Base-by-base conservation (phyloP, 768 basidiomycete genomes). In the Tylopilus vinaceipallidus region DNA sequence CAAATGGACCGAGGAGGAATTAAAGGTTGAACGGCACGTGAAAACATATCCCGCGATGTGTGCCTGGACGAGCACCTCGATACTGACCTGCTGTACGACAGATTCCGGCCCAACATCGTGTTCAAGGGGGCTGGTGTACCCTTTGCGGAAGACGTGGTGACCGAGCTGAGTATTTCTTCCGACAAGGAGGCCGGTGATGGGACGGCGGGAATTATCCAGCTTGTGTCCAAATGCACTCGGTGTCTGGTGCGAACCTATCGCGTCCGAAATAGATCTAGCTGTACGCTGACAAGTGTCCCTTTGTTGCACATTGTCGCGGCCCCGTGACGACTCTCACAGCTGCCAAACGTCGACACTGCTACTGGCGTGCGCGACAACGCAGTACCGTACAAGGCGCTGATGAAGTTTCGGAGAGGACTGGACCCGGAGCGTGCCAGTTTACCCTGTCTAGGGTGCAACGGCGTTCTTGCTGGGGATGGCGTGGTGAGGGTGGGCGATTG, bases 91-190 rank as follows among this genome's bases (percentile, higher is more conserved):
- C 39, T 38, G 33, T 39, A 29, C 22, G 46, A 19, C 56, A 88
- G 88, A 59, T 91, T 89, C 71, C 71, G 88, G 42, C 88, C 88
- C 0, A 91, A 91, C 60, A 82, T 91, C 43, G 77, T 90, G 7
- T 63, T 90, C 56, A 70, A 70, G 46, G 88, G 88, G 16, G 71
- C 74, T 2, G 84, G 78, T 2, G 76, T 75, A 4, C 79, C 88
- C 5, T 91, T 88, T 62, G 76, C 80, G 10, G 88, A 91, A 63
- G 88, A 91, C 56, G 64, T 72, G 32, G 82, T 86, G 78, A 77
- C 80, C 50, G 80, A 82, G 62, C 76, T 90, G 33, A 56, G 65
- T 4, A 75, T 88, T 57, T 76, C 77, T 26, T 69, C 75, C 8
- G 57, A 55, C 12, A 46, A 34, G 42, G 60, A 65, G 42, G 59